These are phyloP conservation scores for Ploettnerulaceae sp. DNA, from an alignment of 2,329 filamentous ascomycete genomes.

Conservation along the genomic window DNA sequence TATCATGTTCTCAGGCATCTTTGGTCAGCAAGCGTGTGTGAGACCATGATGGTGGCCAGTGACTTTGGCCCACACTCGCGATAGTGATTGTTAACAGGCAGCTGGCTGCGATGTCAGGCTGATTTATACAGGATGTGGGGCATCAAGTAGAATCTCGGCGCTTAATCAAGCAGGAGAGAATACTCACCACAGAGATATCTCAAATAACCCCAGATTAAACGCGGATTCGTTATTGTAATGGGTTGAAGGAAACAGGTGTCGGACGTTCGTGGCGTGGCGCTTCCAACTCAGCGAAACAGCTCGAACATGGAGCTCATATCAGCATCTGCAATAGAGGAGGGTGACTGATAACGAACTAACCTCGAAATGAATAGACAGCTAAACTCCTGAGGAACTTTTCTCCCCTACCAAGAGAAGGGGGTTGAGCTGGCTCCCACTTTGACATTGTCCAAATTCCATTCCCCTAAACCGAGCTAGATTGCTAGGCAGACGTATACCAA, in stretches of 20 bases:
- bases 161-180: background rate
- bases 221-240: background rate
- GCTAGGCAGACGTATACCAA: background rate
- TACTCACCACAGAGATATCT: background rate
- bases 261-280: background rate
- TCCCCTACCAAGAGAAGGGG: background rate
- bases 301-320: background rate
- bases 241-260: background rate
- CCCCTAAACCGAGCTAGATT: too few species aligned
- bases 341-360: background rate
- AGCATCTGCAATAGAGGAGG: background rate
- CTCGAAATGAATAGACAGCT: background rate
- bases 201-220: background rate
- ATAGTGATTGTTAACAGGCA: background rate
- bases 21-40: background rate
- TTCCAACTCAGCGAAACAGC: background rate
- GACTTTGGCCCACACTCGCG: background rate
- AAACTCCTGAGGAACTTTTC: background rate
- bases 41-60: slow-evolving; percentile 1
- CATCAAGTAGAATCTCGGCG: background rate
- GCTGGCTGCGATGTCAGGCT: background rate
- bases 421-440: background rate
- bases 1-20: background rate
- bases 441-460: background rate
- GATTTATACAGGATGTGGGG: background rate